Evolutionary conservation across 2,329 filamentous ascomycete species (phyloP), one percentile per base, ranked within the genome.

Genomic region (Fusarium haematococcum): DNA sequence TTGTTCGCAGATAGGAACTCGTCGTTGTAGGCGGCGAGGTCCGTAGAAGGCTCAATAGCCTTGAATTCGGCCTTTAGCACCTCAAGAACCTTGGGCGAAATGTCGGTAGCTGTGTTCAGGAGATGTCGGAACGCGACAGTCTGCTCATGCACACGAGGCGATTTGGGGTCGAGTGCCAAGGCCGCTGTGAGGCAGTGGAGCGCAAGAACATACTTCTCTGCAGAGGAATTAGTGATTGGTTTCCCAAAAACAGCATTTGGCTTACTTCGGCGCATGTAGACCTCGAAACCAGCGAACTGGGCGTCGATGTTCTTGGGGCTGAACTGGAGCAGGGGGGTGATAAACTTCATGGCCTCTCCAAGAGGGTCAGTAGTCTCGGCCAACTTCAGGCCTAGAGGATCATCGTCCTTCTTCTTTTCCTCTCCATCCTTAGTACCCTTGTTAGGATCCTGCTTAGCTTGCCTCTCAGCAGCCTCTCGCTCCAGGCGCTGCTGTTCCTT

Each of bases 261-360:
- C 92, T 88, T 90, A 97, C 95, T 91, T 86, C 93, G 89, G 80
- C 95, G 89, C 69, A 97, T 87, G 81, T 94, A 95, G 20, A 99
- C 93, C 84, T 98, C 95, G 78, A 98, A 98, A 6, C 95, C 97
- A 62, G 92, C 90, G 74, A 92, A 88, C 84, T 99, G 97, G 25
- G 90, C 94, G 71, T 97, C 91, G 57, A 97, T 90, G 80, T 91
- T 94, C 85, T 93, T 91, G 2, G 95, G 92, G 79, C 92, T 95
- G 79, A 92, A 93, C 81, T 98, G 93, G 69, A 99, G 88, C 77
- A 99, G 86, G 4, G 94, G 95, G 18, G 84, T 87, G 66, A 99
- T 83, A 81, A 97, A 98, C 82, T 96, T 97, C 87, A 95, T 93
- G 4, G 95, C 95, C 79, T 97, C 95, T 57, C 91, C 92, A 52